phyloP scores from a whole-genome alignment of 495 filamentous ascomycete genomes.

The Neurospora tetrasperma region DNA sequence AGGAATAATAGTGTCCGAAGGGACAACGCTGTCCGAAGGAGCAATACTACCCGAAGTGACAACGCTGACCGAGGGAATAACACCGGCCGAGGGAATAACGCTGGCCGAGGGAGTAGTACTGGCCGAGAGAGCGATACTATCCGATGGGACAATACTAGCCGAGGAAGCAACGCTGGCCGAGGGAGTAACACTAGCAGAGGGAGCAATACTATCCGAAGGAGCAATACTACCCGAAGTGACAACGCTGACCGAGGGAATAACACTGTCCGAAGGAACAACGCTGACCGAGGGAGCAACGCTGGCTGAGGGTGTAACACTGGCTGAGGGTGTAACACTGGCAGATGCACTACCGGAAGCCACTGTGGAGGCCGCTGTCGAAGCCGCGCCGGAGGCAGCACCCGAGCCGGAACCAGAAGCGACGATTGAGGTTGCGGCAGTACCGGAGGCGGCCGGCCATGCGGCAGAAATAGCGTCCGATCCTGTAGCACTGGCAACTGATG shows the following conservation, averaged over 20 bases:
- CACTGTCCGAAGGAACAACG: background rate
- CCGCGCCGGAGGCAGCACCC: background rate
- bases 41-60: too few species aligned
- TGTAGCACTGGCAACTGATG: background rate
- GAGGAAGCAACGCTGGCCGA: background rate
- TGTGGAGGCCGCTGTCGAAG: background rate
- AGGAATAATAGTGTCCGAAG: too few species aligned
- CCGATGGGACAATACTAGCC: background rate
- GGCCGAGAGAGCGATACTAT: background rate
- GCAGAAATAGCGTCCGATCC: background rate
- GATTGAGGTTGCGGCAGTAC: background rate
- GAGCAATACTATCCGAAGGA: background rate
- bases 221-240: fast-evolving
- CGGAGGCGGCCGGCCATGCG: background rate
- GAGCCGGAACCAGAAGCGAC: background rate
- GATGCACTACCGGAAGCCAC: background rate
- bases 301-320: background rate
- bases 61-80: too few species aligned
- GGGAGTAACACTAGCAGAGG: background rate
- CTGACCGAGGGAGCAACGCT: background rate
- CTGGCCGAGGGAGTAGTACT: background rate
- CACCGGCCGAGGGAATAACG: too few species aligned
- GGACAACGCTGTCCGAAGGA: too few species aligned
- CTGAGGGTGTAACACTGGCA: background rate
- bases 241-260: background rate